Percentiles rank a stretch among this genome's conserved stretches.
These are phyloP conservation scores for Microbotryum silenes-acaulis DNA, from an alignment of 1,284 basidiomycete species.

Conservation along the genomic window DNA sequence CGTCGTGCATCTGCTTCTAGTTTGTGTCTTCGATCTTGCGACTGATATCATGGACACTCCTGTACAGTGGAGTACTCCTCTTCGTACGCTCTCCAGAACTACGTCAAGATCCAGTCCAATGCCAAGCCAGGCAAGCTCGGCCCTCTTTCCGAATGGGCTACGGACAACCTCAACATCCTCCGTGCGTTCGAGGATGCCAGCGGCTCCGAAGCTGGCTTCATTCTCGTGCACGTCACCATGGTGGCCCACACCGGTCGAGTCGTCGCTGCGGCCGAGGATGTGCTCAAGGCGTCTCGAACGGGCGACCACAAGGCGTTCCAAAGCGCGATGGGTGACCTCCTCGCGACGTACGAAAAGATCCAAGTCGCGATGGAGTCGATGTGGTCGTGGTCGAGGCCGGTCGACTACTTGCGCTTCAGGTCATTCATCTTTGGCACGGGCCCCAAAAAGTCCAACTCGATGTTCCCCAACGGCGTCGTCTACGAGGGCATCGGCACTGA, in stretches of 20 bases:
- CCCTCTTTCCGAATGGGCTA: slow-evolving; percentile 13
- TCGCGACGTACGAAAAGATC: slow-evolving; percentile 32
- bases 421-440: slow-evolving; percentile 39
- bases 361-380: slow-evolving; percentile 38
- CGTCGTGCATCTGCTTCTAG: not conserved
- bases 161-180: slow-evolving; percentile 38
- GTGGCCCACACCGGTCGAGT: slow-evolving; percentile 35
- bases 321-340: slow-evolving; percentile 27
- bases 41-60: slow-evolving; percentile 34
- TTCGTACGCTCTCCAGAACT: slow-evolving; percentile 37
- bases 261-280: slow-evolving; percentile 34
- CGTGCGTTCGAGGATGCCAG: slow-evolving; percentile 36
- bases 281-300: slow-evolving; percentile 28
- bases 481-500: slow-evolving; percentile 32
- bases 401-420: slow-evolving; percentile 38
- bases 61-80: slow-evolving; percentile 34
- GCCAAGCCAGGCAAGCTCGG: slow-evolving; percentile 16
- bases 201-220: slow-evolving; percentile 36
- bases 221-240: slow-evolving; percentile 35
- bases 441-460: slow-evolving; percentile 36
- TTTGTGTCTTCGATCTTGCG: slow-evolving; percentile 29
- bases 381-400: slow-evolving; percentile 33
- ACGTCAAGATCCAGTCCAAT: slow-evolving; percentile 9
- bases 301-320: slow-evolving; percentile 32
- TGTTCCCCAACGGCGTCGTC: slow-evolving; percentile 38